Evolutionary conservation across 2,329 filamentous ascomycete genomes (phyloP).

Genomic region (Microdochium paspali): DNA sequence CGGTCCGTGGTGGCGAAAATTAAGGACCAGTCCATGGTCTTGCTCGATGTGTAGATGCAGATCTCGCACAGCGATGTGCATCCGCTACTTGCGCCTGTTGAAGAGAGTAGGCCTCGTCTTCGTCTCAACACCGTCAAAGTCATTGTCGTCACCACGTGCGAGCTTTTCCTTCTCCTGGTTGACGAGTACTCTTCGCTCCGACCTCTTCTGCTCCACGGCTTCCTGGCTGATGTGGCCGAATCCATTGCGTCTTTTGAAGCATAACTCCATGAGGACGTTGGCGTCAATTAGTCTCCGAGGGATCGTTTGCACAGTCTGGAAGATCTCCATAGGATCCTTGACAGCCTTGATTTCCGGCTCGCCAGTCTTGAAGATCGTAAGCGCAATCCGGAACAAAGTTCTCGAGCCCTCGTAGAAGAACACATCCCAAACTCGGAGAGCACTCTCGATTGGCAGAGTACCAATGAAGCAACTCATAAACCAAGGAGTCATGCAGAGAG

Average conservation of each 20-base stretch:
- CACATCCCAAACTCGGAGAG: constrained; percentile 86
- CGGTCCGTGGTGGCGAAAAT: not conserved
- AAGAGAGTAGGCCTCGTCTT: not conserved
- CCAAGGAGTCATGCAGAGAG: constrained; percentile 89
- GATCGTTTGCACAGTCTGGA: constrained; percentile 83
- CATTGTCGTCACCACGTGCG: constrained; percentile 9
- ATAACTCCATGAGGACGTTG: constrained; percentile 73
- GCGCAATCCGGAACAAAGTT: constrained; percentile 82
- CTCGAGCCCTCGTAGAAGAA: constrained; percentile 95
- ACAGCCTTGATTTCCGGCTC: constrained; percentile 73
- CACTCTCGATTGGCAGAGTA: constrained; percentile 83
- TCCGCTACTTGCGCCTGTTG: not conserved
- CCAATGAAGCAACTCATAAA: constrained; percentile 97
- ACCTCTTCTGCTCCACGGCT: constrained; percentile 66
- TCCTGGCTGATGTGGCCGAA: constrained; percentile 77
- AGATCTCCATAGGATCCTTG: constrained; percentile 86
- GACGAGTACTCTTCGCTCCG: constrained; percentile 50
- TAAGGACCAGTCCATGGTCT: not conserved
- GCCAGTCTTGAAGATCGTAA: constrained; percentile 84
- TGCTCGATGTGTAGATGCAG: not conserved
- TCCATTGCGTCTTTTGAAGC: constrained; percentile 70
- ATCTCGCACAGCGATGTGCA: not conserved
- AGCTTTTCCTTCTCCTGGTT: constrained; percentile 34
- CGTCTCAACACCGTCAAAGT: not conserved
- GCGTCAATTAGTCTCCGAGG: constrained; percentile 75